Evolutionary conservation across 1,139 yeast genomes (phyloP).

Genomic region (Arxiozyma telluris): DNA sequence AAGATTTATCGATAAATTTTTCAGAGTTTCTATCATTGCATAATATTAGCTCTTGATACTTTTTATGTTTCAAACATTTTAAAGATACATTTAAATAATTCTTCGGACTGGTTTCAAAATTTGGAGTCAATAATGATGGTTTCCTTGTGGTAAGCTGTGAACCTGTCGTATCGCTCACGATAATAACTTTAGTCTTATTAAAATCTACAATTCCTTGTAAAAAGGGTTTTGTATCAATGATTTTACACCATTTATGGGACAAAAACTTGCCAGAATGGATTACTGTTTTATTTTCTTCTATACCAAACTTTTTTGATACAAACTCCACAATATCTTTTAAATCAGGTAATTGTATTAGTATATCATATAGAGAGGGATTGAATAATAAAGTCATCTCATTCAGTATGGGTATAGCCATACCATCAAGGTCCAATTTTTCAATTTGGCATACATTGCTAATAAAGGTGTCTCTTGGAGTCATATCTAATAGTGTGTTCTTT

Average conservation of each 20-base stretch:
- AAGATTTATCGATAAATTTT: conserved; percentile 14
- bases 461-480: conserved; percentile 4
- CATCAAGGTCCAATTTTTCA: conserved; percentile 3
- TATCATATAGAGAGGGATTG: conserved; percentile 16
- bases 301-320: conserved; percentile 16
- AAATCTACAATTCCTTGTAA: conserved; percentile 19
- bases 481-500: neutral
- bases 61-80: conserved; percentile 11
- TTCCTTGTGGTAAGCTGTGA: neutral
- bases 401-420: conserved; percentile 11
- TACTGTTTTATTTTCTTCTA: conserved; percentile 13
- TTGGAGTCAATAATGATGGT: neutral
- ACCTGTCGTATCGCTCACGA: conserved; percentile 11
- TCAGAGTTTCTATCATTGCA: conserved; percentile 9
- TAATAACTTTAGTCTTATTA: conserved; percentile 16
- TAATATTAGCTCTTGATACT: conserved; percentile 9
- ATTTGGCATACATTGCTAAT: conserved; percentile 14
- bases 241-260: conserved; percentile 14
- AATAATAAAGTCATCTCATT: conserved; percentile 14
- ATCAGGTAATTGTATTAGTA: conserved; percentile 11
- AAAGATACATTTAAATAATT: neutral
- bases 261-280: conserved; percentile 14
- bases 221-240: conserved; percentile 15
- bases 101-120: neutral
- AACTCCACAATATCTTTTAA: conserved; percentile 16